A percentile compares a stretch with the other conserved stretches of the same genome.
These are phyloP conservation scores for Henckelia pumila DNA, from an alignment of 257 asterid species.

Conservation along the genomic window DNA sequence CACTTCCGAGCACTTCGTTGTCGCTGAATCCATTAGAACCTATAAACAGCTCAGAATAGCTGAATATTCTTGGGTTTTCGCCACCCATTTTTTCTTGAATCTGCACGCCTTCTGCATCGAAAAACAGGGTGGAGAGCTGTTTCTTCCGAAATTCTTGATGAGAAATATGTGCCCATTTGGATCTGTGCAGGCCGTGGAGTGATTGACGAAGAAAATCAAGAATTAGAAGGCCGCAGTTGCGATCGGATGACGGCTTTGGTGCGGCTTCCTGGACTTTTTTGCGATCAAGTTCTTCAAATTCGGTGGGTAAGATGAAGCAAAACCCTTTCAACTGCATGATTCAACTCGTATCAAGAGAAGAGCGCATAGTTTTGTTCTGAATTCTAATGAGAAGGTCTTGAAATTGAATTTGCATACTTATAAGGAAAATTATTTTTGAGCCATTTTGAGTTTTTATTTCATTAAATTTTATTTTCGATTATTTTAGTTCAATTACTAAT, in stretches of 20 bases:
- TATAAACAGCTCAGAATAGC: constrained; percentile 83
- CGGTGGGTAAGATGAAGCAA: constrained; percentile 64
- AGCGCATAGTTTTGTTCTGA: too few relatives aligned
- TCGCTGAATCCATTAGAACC: constrained; percentile 71
- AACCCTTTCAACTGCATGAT: constrained; percentile 64
- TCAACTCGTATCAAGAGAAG: background rate
- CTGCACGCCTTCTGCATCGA: constrained; percentile 77
- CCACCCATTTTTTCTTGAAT: constrained; percentile 39
- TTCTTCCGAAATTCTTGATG: constrained; percentile 26
- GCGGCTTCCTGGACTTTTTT: constrained; percentile 6
- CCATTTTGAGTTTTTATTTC: too few relatives aligned
- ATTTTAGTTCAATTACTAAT: too few relatives aligned
- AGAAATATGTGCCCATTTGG: constrained; percentile 42
- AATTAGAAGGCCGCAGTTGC: constrained; percentile 35
- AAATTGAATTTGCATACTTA: background rate
- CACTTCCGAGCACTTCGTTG: constrained; percentile 66
- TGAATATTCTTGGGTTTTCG: constrained; percentile 71
- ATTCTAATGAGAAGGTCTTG: background rate
- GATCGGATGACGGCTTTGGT: constrained; percentile 16
- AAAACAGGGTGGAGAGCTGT: constrained; percentile 39
- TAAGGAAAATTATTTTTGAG: too few relatives aligned
- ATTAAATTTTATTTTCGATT: too few relatives aligned
- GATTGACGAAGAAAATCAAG: constrained; percentile 34
- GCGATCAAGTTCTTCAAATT: constrained; percentile 36
- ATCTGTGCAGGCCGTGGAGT: constrained; percentile 35